These are phyloP conservation scores for Fraxinus angustifolia DNA, from an alignment of 305 asterid genomes.

Conservation along the genomic window DNA sequence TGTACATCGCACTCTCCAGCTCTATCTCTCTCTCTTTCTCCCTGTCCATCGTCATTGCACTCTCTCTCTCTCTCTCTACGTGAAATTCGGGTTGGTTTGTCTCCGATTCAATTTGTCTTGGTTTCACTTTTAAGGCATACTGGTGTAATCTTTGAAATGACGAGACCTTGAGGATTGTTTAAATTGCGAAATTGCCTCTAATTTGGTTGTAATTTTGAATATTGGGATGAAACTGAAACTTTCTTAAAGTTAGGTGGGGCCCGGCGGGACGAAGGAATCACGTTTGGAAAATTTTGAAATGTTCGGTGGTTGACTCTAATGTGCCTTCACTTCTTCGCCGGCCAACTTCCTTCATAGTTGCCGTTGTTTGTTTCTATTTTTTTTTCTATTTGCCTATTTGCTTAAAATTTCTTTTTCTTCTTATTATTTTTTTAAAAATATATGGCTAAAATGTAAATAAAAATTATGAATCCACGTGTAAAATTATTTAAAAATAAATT, in stretches of 20 bases:
- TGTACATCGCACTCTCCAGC: constrained; percentile 99
- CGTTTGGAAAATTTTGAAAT: constrained; percentile 40
- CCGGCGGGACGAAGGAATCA: constrained; percentile 22
- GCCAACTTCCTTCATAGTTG: constrained; percentile 23
- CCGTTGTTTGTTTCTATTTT: neutral
- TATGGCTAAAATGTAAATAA: no score
- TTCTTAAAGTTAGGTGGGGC: constrained; percentile 29
- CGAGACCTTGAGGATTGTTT: constrained; percentile 31
- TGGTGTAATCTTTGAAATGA: constrained; percentile 19
- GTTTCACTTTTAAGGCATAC: constrained; percentile 19
- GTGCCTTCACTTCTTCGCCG: constrained; percentile 45
- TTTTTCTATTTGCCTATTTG: neutral
- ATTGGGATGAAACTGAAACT: constrained; percentile 9
- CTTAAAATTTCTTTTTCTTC: no score
- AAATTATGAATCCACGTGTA: neutral
- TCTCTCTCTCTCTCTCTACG: neutral
- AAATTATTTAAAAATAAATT: no score
- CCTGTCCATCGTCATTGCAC: constrained; percentile 96
- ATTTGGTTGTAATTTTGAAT: constrained; percentile 16
- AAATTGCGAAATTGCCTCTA: constrained; percentile 23
- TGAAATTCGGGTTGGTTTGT: constrained; percentile 26
- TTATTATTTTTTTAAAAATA: no score
- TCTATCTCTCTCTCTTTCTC: constrained; percentile 98
- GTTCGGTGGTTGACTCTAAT: constrained; percentile 26
- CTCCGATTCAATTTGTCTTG: constrained; percentile 42